Evolutionary conservation across 2,329 filamentous ascomycete genomes (phyloP).

Genomic region (Pseudogymnoascus sp.): DNA sequence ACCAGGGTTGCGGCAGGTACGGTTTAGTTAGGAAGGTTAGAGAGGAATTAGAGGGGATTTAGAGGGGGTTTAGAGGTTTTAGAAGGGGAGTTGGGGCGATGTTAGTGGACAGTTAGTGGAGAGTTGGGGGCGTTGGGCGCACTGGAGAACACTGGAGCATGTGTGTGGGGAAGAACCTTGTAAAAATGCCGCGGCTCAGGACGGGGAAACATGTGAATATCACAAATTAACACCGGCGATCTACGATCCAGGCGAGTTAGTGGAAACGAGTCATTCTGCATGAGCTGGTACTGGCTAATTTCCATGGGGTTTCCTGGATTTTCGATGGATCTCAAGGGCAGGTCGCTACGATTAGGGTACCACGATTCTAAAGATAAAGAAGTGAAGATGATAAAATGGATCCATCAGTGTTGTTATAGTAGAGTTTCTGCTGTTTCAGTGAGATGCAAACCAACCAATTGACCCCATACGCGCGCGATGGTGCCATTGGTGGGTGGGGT

Average conservation of each 20-base stretch:
- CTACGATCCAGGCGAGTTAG: background rate
- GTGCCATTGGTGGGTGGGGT: background rate
- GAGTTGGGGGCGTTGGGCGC: background rate
- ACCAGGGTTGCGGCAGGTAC: slow-evolving; percentile 1
- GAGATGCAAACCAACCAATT: background rate
- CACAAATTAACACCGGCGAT: background rate
- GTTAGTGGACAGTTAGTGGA: background rate
- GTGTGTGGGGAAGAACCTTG: slow-evolving; percentile 8
- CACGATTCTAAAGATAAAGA: background rate
- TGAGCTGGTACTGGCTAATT: background rate
- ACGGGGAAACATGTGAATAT: slow-evolving; percentile 2
- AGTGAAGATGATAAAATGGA: background rate
- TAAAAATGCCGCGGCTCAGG: slow-evolving; percentile 1
- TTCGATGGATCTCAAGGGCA: background rate
- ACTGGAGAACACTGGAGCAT: background rate
- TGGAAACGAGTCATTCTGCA: background rate
- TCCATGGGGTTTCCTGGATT: background rate
- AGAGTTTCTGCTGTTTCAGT: background rate
- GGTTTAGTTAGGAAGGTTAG: slow-evolving; percentile 1
- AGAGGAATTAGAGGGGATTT: background rate
- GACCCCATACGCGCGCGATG: background rate
- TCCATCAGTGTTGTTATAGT: background rate
- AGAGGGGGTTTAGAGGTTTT: background rate
- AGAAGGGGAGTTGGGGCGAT: background rate
- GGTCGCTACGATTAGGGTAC: background rate